Conservation (phyloP, 768 basidiomycete species). For the Boletus reticulatus region DNA sequence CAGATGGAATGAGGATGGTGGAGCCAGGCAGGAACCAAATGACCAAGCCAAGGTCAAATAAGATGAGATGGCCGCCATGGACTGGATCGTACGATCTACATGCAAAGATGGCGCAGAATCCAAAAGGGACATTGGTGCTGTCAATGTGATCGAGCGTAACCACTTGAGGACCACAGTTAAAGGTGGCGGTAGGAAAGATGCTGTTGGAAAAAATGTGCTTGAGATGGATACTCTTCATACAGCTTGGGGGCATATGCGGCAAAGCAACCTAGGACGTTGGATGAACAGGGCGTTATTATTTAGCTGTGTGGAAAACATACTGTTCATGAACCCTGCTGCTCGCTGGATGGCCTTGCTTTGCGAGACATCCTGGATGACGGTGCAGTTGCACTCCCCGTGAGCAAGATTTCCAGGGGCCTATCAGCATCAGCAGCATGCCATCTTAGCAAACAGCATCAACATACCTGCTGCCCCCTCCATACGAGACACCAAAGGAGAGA, state of each 20-base stretch:
- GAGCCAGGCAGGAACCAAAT: constrained; percentile 1
- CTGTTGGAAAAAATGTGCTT: constrained; percentile 18
- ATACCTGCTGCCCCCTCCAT: too few species aligned
- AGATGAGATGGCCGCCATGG: background rate
- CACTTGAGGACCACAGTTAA: constrained; percentile 30
- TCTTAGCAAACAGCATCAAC: too few species aligned
- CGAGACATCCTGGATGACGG: too few species aligned
- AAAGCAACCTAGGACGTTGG: background rate
- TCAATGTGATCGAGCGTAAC: constrained; percentile 26
- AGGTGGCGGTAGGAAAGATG: constrained; percentile 24
- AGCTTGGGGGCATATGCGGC: background rate
- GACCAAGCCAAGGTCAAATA: background rate
- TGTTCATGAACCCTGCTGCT: too few species aligned
- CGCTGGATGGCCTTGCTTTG: too few species aligned
- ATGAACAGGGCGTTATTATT: too few species aligned
- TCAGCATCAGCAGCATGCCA: too few species aligned
- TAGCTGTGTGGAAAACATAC: too few species aligned
- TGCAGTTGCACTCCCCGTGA: too few species aligned
- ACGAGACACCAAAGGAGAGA: too few species aligned
- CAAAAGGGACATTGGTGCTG: constrained; percentile 28
- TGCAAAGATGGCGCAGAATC: constrained; percentile 33
- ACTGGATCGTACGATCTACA: constrained; percentile 14
- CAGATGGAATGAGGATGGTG: background rate
- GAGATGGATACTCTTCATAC: background rate
- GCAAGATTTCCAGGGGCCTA: too few species aligned